Conservation (phyloP, 352 stramenopile genomes). For the Phytophthora pluvialis region DNA sequence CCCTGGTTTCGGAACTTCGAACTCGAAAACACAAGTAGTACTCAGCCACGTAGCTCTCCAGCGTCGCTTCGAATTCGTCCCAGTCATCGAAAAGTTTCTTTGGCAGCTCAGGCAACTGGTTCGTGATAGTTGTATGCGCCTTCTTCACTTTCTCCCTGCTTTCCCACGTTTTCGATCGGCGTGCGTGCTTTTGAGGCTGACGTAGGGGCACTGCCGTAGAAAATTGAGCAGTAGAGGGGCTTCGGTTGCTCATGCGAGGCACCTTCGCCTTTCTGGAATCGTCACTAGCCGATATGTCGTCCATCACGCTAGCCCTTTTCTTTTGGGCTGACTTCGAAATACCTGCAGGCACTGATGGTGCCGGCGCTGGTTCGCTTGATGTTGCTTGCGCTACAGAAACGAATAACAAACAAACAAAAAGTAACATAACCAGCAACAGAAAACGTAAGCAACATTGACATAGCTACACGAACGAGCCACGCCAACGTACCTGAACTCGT, state of each 20-base stretch:
- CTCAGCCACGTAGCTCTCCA: too few species aligned
- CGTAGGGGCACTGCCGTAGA: background rate
- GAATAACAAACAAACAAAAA: too few species aligned
- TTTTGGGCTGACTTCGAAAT: background rate
- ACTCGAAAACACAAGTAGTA: too few species aligned
- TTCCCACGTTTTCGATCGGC: constrained; percentile 3
- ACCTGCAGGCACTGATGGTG: too few species aligned
- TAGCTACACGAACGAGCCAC: too few species aligned
- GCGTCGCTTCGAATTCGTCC: background rate
- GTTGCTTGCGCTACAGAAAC: too few species aligned
- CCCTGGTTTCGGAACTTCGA: too few species aligned
- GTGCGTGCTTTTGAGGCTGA: background rate
- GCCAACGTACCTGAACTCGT: too few species aligned
- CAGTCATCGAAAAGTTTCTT: background rate
- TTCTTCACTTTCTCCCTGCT: background rate
- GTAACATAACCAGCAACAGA: too few species aligned
- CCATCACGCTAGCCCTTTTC: background rate
- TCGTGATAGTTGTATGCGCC: background rate
- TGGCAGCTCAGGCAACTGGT: background rate
- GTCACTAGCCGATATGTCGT: background rate
- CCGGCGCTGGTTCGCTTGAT: too few species aligned
- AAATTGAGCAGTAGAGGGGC: background rate
- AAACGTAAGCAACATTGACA: too few species aligned
- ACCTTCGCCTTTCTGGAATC: background rate
- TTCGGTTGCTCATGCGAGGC: background rate